phyloP scores from a whole-genome alignment of 805 yeast genomes.

The Schwanniomyces occidentalis region DNA sequence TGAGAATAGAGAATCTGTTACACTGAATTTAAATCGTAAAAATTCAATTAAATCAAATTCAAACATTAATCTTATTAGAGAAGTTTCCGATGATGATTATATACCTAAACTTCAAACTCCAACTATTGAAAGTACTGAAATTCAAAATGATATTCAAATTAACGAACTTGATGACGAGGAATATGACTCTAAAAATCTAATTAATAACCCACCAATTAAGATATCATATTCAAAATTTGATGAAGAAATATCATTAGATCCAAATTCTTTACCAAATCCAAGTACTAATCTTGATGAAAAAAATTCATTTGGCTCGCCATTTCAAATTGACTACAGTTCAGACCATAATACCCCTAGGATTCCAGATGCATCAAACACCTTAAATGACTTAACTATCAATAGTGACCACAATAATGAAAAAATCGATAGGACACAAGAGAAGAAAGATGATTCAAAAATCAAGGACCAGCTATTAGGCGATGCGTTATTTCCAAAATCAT shows the following conservation, averaged over 20 bases:
- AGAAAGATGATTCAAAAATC: slow-evolving; percentile 1
- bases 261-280: not conserved
- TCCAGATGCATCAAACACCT: not conserved
- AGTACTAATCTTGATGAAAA: slow-evolving; percentile 1
- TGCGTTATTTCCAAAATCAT: slow-evolving; percentile 68
- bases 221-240: slow-evolving; percentile 18
- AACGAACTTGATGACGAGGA: slow-evolving; percentile 4
- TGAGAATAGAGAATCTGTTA: too few species aligned
- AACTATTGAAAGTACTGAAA: not conserved
- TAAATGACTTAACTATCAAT: not conserved
- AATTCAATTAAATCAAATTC: slow-evolving; percentile 15
- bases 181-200: slow-evolving; percentile 22
- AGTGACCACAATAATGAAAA: not conserved
- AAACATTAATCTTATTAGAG: slow-evolving; percentile 26
- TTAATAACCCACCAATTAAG: slow-evolving; percentile 25
- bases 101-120: slow-evolving; percentile 4
- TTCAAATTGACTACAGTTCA: not conserved
- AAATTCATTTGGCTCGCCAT: slow-evolving; percentile 5
- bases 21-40: not conserved
- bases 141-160: not conserved
- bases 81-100: slow-evolving; percentile 24
- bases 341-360: not conserved
- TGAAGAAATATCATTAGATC: slow-evolving; percentile 24
- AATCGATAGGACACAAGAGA: not conserved
- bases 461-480: slow-evolving; percentile 41